Evolutionary conservation across 2,329 filamentous ascomycete genomes (phyloP).

Genomic region (Penicillium carneum): DNA sequence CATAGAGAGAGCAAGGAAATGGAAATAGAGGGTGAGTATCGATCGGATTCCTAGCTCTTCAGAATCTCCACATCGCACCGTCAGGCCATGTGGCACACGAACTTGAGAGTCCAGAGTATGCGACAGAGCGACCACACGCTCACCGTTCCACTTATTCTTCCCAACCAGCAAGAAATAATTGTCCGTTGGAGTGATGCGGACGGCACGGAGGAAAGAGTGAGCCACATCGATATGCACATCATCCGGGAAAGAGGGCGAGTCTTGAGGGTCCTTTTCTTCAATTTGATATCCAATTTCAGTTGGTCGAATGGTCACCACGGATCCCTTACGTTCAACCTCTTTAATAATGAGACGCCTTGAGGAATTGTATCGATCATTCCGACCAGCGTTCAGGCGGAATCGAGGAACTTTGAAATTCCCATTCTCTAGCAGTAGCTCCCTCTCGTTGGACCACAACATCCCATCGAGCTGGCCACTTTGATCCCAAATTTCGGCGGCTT

Average conservation of each 20-base stretch:
- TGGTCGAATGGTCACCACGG: conserved; percentile 16
- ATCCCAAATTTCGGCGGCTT: conserved; percentile 29
- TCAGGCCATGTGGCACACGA: conserved; percentile 15
- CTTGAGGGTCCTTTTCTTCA: conserved; percentile 8
- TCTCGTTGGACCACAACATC: conserved; percentile 42
- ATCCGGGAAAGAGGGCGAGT: neutral
- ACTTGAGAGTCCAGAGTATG: conserved; percentile 24
- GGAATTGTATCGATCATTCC: conserved; percentile 39
- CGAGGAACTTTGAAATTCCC: conserved; percentile 41
- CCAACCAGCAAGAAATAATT: conserved; percentile 29
- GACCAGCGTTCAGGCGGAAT: conserved; percentile 24
- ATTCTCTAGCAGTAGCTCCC: conserved; percentile 37
- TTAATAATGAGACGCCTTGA: conserved; percentile 30
- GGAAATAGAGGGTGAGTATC: conserved; percentile 26
- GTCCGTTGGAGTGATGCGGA: conserved; percentile 17
- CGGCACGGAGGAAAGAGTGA: conserved; percentile 24
- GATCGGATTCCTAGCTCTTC: conserved; percentile 15
- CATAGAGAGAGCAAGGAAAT: conserved; percentile 26
- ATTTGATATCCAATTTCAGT: conserved; percentile 22
- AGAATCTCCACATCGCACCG: conserved; percentile 13
- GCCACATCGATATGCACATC: conserved; percentile 21
- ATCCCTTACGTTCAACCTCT: conserved; percentile 12
- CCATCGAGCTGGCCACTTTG: conserved; percentile 18
- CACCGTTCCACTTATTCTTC: neutral
- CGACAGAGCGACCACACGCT: conserved; percentile 23